phyloP scores from a whole-genome alignment of 495 filamentous ascomycete species.

The Recurvomyces mirabilis region DNA sequence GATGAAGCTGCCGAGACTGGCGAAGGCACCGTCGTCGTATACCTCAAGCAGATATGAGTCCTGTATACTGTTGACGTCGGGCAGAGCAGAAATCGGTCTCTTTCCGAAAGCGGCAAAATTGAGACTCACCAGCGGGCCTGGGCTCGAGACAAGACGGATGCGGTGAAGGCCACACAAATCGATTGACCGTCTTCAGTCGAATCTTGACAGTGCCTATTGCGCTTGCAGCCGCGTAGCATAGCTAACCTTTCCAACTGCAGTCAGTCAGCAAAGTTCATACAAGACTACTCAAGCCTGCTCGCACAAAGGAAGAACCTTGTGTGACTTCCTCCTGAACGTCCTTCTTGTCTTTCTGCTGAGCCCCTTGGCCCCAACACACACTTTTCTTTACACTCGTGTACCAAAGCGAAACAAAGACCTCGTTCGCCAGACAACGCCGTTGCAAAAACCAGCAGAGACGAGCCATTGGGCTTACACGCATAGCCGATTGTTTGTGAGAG shows the following conservation, averaged over 20 bases:
- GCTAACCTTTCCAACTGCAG: constrained; percentile 2
- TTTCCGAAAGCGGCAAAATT: constrained; percentile 22
- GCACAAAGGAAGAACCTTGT: constrained; percentile 22
- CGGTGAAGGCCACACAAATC: constrained; percentile 13
- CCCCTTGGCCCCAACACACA: too few species aligned
- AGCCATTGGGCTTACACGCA: too few species aligned
- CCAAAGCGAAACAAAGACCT: constrained; percentile 20
- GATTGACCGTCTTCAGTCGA: constrained; percentile 10
- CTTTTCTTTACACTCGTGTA: neutral
- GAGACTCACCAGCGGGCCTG: constrained; percentile 17
- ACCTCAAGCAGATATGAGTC: too few species aligned
- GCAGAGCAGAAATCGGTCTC: constrained; percentile 3
- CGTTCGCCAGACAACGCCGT: constrained; percentile 10
- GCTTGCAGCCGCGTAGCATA: too few species aligned
- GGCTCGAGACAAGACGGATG: constrained; percentile 22
- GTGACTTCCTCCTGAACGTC: constrained; percentile 9
- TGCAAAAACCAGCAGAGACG: too few species aligned
- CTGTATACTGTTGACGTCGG: too few species aligned
- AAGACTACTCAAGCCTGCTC: constrained; percentile 6
- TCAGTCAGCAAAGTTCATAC: constrained; percentile 8
- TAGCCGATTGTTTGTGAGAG: constrained; percentile 3
- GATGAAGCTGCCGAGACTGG: constrained; percentile 1
- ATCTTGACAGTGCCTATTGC: too few species aligned
- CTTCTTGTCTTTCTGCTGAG: constrained; percentile 11
- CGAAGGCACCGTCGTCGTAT: constrained; percentile 1